Evolutionary conservation across 495 filamentous ascomycete genomes (phyloP).

Genomic region (Clavariopsis aquatica): DNA sequence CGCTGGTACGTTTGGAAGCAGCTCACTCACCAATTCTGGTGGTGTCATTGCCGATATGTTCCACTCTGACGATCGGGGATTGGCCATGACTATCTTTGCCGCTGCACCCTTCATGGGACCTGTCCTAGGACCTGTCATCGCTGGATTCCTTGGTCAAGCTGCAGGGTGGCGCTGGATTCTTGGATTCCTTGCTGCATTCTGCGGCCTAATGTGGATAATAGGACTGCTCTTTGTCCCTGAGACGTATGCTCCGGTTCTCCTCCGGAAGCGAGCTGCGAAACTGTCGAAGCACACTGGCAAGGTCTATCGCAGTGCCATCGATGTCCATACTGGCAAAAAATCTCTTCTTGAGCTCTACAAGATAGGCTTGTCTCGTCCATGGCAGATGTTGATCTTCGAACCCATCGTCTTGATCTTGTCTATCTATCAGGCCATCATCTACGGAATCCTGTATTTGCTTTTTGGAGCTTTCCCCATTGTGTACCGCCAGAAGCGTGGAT

Average conservation of each 20-base stretch:
- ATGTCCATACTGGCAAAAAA: background rate
- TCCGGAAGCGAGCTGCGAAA: background rate
- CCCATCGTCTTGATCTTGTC: background rate
- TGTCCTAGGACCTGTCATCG: constrained; percentile 46
- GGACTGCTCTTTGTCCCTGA: background rate
- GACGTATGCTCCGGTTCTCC: background rate
- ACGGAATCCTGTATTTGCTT: background rate
- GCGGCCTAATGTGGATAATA: too few species aligned
- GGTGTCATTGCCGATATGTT: constrained; percentile 53
- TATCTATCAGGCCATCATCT: background rate
- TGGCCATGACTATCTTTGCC: constrained; percentile 49
- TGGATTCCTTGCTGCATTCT: too few species aligned
- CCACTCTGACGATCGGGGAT: constrained; percentile 45
- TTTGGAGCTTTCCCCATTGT: background rate
- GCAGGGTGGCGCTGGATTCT: constrained; percentile 44
- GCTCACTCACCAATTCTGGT: constrained; percentile 50
- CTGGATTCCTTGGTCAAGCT: constrained; percentile 40
- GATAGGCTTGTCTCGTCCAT: background rate
- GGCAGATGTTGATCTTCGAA: background rate
- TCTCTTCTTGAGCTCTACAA: background rate
- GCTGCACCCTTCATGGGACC: constrained; percentile 46
- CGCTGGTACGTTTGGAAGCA: constrained; percentile 48
- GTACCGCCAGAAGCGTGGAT: background rate
- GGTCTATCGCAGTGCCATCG: too few species aligned
- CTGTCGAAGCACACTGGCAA: too few species aligned